Evolutionary conservation across 1,284 basidiomycete genomes (phyloP), one percentile per base, ranked within the genome.

Genomic region (Flammula alnicola): DNA sequence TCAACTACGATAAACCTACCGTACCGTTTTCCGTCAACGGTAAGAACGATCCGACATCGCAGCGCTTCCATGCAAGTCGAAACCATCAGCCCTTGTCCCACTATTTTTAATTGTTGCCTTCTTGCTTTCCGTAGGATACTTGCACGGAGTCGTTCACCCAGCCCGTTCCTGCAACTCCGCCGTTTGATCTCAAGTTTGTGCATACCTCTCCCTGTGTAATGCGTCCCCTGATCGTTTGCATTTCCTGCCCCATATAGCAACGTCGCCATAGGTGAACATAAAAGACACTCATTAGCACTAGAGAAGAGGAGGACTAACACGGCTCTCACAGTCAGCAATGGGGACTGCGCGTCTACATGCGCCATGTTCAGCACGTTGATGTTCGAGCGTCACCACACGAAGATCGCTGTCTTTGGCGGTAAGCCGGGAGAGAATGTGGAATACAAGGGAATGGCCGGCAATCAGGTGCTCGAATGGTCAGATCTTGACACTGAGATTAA

Each of bases 381-480:
- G 81, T 74, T 76, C 47, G 84, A 86, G 63, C 66, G 71, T 10
- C 80, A 83, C 56, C 63, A 72, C 9, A 81, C 79, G 9, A 81
- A 73, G 61, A 78, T 80, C 26, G 81, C 76, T 5, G 66, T 82
- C 14, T 86, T 86, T 54, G 84, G 84, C 6, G 83, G 81, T 20
- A 81, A 78, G 63, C 79, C 80, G 4, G 74, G 75, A 6, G 69
- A 76, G 56, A 52, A 62, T 14, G 70, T 84, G 41, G 66, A 85
- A 55, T 84, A 74, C 64, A 85, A 85, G 64, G 83, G 81, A 14
- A 83, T 85, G 81, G 80, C 82, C 0, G 83, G 83, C 2, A 83
- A 83, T 57, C 81, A 84, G 57, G 83, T 86, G 0, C 58, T 86
- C 9, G 82, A 85, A 55, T 87, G 82, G 81, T 56, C 68, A 7